These are phyloP conservation scores for Podaxis mareebaensis DNA, from an alignment of 768 basidiomycete genomes.

Conservation along the genomic window DNA sequence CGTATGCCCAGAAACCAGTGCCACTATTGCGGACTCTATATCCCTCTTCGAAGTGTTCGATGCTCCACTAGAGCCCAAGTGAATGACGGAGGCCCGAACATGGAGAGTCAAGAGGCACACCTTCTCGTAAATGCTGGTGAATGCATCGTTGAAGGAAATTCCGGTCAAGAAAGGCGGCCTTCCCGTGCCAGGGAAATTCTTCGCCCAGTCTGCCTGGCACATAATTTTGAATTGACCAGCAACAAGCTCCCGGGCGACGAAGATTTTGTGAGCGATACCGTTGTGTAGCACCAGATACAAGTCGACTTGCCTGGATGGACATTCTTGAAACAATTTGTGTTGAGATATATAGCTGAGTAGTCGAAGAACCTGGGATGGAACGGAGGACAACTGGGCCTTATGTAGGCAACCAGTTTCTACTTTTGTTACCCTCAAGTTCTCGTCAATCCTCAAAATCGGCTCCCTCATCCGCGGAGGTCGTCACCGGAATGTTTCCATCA, in stretches of 20 bases:
- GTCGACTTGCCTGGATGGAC: not conserved
- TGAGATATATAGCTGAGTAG: no score
- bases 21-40: not conserved
- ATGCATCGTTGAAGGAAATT: not conserved
- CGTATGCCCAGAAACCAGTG: not conserved
- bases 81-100: not conserved
- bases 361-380: no score
- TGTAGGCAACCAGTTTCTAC: no score
- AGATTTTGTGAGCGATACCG: not conserved
- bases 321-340: no score
- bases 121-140: not conserved
- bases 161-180: not conserved
- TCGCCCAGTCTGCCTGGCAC: not conserved
- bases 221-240: not conserved
- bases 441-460: no score
- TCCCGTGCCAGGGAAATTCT: not conserved
- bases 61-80: not conserved
- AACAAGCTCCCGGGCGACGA: not conserved
- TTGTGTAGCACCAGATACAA: not conserved
- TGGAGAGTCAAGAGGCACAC: not conserved
- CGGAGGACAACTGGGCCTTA: no score
- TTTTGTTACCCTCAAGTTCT: no score
- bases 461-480: no score
- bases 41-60: not conserved
- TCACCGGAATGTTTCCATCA: no score